Evolutionary conservation across 2,329 filamentous ascomycete genomes (phyloP).

Genomic region (Cladophialophora chaetospira): DNA sequence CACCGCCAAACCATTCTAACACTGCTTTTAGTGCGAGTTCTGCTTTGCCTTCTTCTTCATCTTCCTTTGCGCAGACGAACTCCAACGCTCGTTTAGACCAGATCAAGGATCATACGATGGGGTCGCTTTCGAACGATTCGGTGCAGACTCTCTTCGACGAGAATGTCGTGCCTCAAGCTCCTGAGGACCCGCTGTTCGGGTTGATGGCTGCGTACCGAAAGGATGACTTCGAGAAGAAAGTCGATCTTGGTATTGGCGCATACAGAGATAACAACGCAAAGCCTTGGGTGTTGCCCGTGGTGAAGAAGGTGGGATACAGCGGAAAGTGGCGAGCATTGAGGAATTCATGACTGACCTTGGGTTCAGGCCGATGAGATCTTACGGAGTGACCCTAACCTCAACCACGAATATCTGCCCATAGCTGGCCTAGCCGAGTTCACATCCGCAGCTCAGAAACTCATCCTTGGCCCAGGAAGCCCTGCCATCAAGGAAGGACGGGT

Average conservation of each 20-base stretch:
- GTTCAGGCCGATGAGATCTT: slow-evolving; percentile 84
- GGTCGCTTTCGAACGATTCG: slow-evolving; percentile 43
- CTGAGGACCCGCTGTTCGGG: slow-evolving; percentile 93
- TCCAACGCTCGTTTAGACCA: slow-evolving; percentile 57
- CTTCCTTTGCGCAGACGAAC: slow-evolving; percentile 45
- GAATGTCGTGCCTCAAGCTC: slow-evolving; percentile 80
- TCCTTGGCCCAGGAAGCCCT: slow-evolving; percentile 76
- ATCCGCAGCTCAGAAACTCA: slow-evolving; percentile 84
- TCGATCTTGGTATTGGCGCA: slow-evolving; percentile 92
- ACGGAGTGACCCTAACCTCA: slow-evolving; percentile 82
- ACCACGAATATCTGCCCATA: slow-evolving; percentile 98
- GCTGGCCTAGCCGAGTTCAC: slow-evolving; percentile 85
- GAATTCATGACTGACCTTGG: background rate
- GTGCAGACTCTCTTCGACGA: slow-evolving; percentile 68
- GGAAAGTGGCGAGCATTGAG: no score
- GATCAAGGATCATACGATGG: slow-evolving; percentile 70
- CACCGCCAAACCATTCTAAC: slow-evolving; percentile 17
- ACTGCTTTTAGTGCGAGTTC: slow-evolving; percentile 3
- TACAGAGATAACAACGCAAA: slow-evolving; percentile 95
- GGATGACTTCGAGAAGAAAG: slow-evolving; percentile 75
- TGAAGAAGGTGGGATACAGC: slow-evolving; percentile 75
- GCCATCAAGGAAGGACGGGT: slow-evolving; percentile 82
- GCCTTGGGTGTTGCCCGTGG: slow-evolving; percentile 94
- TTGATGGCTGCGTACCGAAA: slow-evolving; percentile 84
- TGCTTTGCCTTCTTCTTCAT: slow-evolving; percentile 40